Evolutionary conservation across 2,329 filamentous ascomycete species (phyloP).

Genomic region (Arthrobotrys iridis): DNA sequence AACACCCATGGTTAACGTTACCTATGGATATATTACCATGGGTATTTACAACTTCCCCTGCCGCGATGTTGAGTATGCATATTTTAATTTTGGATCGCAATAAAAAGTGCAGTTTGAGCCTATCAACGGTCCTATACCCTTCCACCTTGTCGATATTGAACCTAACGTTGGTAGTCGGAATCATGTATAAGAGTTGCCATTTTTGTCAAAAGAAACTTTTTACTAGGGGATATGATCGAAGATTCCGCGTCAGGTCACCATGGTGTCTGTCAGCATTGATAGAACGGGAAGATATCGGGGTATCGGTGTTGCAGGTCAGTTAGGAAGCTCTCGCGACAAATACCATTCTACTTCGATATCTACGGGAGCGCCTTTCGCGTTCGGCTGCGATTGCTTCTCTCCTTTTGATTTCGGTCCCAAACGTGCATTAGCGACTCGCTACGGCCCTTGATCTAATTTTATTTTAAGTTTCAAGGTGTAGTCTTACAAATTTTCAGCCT

Average conservation of each 20-base stretch:
- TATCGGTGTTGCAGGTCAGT: slow-evolving; percentile 1
- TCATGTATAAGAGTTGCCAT: slow-evolving; percentile 26
- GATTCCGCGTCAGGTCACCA: slow-evolving; percentile 1
- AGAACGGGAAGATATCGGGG: slow-evolving; percentile 6
- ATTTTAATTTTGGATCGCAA: slow-evolving; percentile 25
- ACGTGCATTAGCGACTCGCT: slow-evolving; percentile 42
- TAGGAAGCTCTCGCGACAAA: background rate
- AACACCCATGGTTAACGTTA: slow-evolving; percentile 11
- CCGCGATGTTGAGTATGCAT: background rate
- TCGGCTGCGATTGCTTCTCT: slow-evolving; percentile 6
- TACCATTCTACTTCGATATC: background rate
- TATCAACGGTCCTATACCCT: slow-evolving; percentile 28
- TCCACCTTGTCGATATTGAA: slow-evolving; percentile 6
- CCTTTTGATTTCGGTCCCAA: background rate
- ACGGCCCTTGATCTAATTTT: slow-evolving; percentile 41
- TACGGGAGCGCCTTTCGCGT: background rate
- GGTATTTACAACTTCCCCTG: background rate
- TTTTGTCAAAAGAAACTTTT: slow-evolving; percentile 14
- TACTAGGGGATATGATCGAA: background rate
- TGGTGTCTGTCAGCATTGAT: slow-evolving; percentile 33
- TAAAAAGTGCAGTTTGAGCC: slow-evolving; percentile 29
- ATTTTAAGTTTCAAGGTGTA: slow-evolving; percentile 17
- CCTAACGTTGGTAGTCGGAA: slow-evolving; percentile 16
- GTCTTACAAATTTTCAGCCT: slow-evolving; percentile 48
- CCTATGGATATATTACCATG: background rate